Percentiles rank a stretch among this genome's conserved stretches.
These are phyloP conservation scores for Echites panduratus DNA, from an alignment of 257 asterid species.

Conservation along the genomic window DNA sequence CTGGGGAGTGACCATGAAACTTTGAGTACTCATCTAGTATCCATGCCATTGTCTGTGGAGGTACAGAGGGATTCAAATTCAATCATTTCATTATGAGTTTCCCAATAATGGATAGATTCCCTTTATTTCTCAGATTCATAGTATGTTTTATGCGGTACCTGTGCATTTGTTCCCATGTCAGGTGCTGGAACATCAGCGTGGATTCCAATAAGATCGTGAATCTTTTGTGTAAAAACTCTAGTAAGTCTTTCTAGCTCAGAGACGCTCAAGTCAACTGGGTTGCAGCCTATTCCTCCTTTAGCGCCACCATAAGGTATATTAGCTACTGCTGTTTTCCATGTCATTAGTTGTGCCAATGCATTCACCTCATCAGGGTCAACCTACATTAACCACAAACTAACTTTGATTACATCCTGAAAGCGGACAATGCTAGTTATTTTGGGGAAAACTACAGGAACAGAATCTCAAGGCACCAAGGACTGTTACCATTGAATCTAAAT, in stretches of 20 bases:
- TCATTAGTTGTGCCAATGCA: constrained; percentile 90
- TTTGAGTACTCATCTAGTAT: constrained; percentile 67
- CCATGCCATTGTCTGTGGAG: constrained; percentile 65
- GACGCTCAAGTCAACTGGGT: constrained; percentile 54
- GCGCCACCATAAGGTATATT: constrained; percentile 97
- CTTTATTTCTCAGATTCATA: not conserved
- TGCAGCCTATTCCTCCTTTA: constrained; percentile 93
- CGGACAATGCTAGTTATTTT: not conserved
- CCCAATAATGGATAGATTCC: not conserved
- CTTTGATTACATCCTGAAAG: not conserved
- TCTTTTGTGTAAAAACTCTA: constrained; percentile 53
- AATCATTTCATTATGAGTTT: constrained; percentile 1
- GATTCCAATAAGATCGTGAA: constrained; percentile 53
- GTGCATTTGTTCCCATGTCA: constrained; percentile 68
- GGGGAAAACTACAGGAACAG: not conserved
- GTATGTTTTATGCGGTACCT: constrained; percentile 12
- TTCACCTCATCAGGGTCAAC: constrained; percentile 96
- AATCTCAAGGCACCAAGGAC: not conserved
- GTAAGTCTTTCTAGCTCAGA: constrained; percentile 79
- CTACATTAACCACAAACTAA: constrained; percentile 26
- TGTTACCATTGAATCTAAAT: not conserved
- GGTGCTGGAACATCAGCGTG: constrained; percentile 70
- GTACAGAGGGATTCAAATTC: not conserved
- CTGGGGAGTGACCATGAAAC: constrained; percentile 65
- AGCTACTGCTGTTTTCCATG: constrained; percentile 98